Base-by-base conservation (phyloP, 495 filamentous ascomycete genomes). In the Wilcoxina mikolae region DNA sequence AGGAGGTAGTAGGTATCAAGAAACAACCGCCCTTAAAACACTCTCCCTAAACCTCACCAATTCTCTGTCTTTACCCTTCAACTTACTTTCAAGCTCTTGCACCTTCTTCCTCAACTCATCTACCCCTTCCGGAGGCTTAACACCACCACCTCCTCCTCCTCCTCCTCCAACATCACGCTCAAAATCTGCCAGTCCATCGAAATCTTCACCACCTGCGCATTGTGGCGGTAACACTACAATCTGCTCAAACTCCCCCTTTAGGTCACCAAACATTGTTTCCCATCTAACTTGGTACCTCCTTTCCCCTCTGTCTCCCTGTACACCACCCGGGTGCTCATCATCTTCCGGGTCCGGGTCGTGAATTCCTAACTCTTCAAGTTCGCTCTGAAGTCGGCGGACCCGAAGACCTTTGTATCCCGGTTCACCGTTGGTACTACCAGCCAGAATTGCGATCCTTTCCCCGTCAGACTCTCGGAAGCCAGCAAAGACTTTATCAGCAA, bases 161-260 rank as follows among this genome's bases (percentile, higher is more conserved):
- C 43, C 24, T 5, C 25, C 27, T 4, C 12, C 20, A 17, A n/a
- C 27, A 22, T 47, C 15, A 25, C 26, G 29, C n/a, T 22, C 26
- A 23, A 55, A 27, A 12, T 11, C 49, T 12, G 22, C 22, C 39
- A 39, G 15, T 18, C 55, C 46, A 15, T 49, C 28, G 25, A 33
- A 27, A 18, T 45, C 45, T 1, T 33, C 44, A 17, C 35, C 39
- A 43, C 18, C 50, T 4, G 49, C 51, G 23, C 56, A 41, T n/a
- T 35, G 17, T 24, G 48, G 54, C 2, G 51, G 33, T 3, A 66
- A 49, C 26, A 45, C 26, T 33, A 66, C 58, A 43, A 57, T 38
- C 33, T 66, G 62, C 41, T 55, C 59, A 48, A 65, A 65, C 49
- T 62, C 62, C 2, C 38, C 63, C 51, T 65, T 66, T 12, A 66